Evolutionary conservation across 2,329 filamentous ascomycete genomes (phyloP).

Genomic region (Ciborinia camelliae): DNA sequence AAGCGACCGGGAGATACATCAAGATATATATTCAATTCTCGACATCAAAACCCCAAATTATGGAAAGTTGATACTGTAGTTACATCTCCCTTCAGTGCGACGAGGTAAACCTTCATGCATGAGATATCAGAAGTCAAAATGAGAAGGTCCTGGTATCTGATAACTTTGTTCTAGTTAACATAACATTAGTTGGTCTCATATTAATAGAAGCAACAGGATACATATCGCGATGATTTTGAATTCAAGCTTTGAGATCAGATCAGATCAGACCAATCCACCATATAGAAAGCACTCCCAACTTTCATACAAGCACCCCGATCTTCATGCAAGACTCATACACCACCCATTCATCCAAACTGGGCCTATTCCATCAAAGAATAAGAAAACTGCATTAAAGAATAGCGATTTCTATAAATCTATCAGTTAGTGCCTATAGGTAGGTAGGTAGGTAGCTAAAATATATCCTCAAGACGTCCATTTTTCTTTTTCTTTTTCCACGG

Average conservation of each 20-base stretch:
- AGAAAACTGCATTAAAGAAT: background rate
- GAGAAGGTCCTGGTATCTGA: conserved; percentile 60
- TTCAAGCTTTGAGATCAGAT: conserved; percentile 1
- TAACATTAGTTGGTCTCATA: background rate
- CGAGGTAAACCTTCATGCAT: conserved; percentile 61
- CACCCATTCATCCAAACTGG: background rate
- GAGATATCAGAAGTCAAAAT: conserved; percentile 58
- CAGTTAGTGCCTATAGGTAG: too few species aligned
- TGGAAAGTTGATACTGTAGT: background rate
- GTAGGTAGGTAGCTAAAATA: too few species aligned
- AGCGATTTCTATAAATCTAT: background rate
- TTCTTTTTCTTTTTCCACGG: too few species aligned
- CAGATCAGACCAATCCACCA: background rate
- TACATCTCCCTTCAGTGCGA: conserved; percentile 51
- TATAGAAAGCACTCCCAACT: background rate
- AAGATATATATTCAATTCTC: conserved; percentile 10
- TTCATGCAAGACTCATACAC: conserved; percentile 5
- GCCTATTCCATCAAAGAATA: background rate
- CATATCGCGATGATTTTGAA: conserved; percentile 8
- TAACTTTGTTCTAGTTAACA: conserved; percentile 33
- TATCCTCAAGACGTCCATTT: too few species aligned
- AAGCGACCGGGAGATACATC: conserved; percentile 20
- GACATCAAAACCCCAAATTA: background rate
- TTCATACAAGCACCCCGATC: background rate
- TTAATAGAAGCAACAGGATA: background rate